phyloP scores from a whole-genome alignment of 768 basidiomycete species.

The Tephrocybe sp. region DNA sequence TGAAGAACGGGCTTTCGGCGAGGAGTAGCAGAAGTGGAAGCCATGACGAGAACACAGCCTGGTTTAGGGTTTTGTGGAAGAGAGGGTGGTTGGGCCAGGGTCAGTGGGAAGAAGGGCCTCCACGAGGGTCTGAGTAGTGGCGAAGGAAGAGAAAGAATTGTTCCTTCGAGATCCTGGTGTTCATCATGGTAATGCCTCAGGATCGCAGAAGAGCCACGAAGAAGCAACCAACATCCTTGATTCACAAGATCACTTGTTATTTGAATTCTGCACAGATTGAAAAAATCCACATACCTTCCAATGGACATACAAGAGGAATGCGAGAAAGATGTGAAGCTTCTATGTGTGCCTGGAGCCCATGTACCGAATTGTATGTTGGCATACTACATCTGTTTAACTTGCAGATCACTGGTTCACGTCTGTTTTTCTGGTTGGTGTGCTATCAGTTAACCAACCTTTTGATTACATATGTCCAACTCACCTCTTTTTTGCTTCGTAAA shows the following conservation, averaged over 20 bases:
- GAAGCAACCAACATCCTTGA: constrained; percentile 14
- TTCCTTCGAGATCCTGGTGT: constrained; percentile 15
- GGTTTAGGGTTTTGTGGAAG: constrained; percentile 11
- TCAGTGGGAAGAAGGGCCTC: constrained; percentile 18
- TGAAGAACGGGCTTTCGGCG: constrained; percentile 1
- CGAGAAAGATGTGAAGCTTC: constrained; percentile 22
- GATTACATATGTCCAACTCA: not conserved
- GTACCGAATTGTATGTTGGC: constrained; percentile 7
- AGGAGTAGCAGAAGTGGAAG: not conserved
- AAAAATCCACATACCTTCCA: constrained; percentile 14
- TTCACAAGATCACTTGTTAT: not conserved
- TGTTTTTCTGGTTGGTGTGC: not conserved
- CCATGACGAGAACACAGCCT: constrained; percentile 15
- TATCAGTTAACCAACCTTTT: not conserved
- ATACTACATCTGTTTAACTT: constrained; percentile 18
- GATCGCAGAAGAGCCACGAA: constrained; percentile 2
- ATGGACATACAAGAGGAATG: constrained; percentile 14
- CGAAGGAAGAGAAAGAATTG: constrained; percentile 13
- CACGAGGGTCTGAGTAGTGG: constrained; percentile 15
- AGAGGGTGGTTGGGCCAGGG: constrained; percentile 5
- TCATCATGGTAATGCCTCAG: constrained; percentile 18
- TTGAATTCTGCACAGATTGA: not conserved
- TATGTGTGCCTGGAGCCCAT: constrained; percentile 16
- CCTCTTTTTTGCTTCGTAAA: constrained; percentile 15
- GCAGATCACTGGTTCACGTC: constrained; percentile 7